Evolutionary conservation across 257 asterid genomes (phyloP).

Genomic region (Lantana camara): DNA sequence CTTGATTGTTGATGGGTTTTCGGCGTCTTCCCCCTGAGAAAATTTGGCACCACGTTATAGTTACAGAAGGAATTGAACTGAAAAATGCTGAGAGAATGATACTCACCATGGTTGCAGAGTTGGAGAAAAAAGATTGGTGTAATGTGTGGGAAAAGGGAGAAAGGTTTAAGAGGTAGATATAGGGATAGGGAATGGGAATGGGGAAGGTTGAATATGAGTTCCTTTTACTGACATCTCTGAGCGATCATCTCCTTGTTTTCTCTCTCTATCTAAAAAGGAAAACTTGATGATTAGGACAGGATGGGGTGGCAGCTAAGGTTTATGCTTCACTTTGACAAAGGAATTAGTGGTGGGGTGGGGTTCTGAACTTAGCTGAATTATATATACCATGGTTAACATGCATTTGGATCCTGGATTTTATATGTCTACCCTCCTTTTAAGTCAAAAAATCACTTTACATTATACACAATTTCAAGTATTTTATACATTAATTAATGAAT

Average conservation of each 20-base stretch:
- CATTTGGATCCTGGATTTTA: slow-evolving; percentile 29
- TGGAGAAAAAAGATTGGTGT: background rate
- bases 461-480: too few relatives aligned
- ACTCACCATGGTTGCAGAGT: slow-evolving; percentile 35
- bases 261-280: slow-evolving; percentile 27
- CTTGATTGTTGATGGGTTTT: slow-evolving; percentile 24
- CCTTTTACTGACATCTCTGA: slow-evolving; percentile 39
- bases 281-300: slow-evolving; percentile 42
- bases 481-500: too few relatives aligned
- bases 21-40: slow-evolving; percentile 50
- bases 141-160: background rate
- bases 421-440: slow-evolving; percentile 24
- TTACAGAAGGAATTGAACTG: background rate
- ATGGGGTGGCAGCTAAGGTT: slow-evolving; percentile 47
- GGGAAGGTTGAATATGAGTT: slow-evolving; percentile 34
- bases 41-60: background rate
- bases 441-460: too few relatives aligned
- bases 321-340: slow-evolving; percentile 42
- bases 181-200: slow-evolving; percentile 18
- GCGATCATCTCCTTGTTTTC: slow-evolving; percentile 36
- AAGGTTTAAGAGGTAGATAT: slow-evolving; percentile 22
- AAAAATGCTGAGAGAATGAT: background rate
- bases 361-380: slow-evolving; percentile 10
- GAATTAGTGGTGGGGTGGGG: slow-evolving; percentile 31
- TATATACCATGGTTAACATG: slow-evolving; percentile 14